phyloP scores from a whole-genome alignment of 768 basidiomycete genomes.

The Naganishia antarctica region DNA sequence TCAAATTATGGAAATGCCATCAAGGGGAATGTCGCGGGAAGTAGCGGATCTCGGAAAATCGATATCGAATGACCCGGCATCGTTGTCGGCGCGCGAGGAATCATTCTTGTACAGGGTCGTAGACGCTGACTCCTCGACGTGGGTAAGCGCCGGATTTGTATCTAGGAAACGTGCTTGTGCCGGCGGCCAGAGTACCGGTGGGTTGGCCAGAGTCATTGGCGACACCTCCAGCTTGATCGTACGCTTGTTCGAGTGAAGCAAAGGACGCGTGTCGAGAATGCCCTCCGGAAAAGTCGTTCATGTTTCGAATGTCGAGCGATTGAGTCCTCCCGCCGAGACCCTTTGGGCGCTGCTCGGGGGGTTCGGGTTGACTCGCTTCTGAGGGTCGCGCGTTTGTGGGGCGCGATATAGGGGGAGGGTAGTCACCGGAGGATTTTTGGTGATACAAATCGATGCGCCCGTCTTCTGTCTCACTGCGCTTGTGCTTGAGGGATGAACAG shows the following conservation, averaged over 20 bases:
- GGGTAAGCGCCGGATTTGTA: constrained; percentile 6
- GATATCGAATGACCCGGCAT: neutral
- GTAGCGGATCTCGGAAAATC: neutral
- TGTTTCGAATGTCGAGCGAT: constrained; percentile 4
- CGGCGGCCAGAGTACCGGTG: neutral
- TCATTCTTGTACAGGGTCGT: constrained; percentile 16
- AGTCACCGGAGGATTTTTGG: constrained; percentile 8
- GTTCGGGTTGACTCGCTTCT: neutral
- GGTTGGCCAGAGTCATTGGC: neutral
- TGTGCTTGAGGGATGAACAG: neutral
- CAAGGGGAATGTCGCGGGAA: neutral
- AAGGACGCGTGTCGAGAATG: constrained; percentile 16
- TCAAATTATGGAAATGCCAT: neutral
- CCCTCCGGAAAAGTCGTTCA: neutral
- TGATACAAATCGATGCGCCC: constrained; percentile 4
- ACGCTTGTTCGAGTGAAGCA: constrained; percentile 10
- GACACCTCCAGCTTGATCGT: neutral
- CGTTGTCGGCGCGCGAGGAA: neutral
- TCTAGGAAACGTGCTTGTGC: neutral
- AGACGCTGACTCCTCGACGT: constrained; percentile 11
- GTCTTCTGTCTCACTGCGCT: constrained; percentile 11
- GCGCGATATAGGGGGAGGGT: constrained; percentile 13
- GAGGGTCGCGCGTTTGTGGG: constrained; percentile 7
- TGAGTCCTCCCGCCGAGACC: neutral
- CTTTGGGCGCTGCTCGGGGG: neutral